A percentile compares a stretch with the other conserved stretches of the same genome.
These are phyloP conservation scores for Fusarium tuaranense DNA, from an alignment of 2,329 filamentous ascomycete species.

Conservation along the genomic window DNA sequence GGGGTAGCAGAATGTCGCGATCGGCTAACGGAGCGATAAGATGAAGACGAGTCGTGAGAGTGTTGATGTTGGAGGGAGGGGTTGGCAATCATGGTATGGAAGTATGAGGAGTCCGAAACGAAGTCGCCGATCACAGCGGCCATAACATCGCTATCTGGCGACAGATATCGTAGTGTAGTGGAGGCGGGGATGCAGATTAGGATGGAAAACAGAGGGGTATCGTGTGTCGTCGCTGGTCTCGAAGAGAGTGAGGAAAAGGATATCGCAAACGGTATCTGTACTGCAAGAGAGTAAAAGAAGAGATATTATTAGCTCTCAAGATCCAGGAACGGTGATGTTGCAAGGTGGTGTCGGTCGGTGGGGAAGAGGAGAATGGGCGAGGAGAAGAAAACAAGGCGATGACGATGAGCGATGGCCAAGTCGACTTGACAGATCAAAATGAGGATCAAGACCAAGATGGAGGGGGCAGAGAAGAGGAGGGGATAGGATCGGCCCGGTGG, in stretches of 20 bases:
- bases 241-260: conserved; percentile 23
- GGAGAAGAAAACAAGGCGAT: conserved; percentile 34
- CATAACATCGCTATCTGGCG: conserved; percentile 61
- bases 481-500: conserved; percentile 41
- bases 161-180: conserved; percentile 18
- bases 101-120: conserved; percentile 77
- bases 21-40: conserved; percentile 46
- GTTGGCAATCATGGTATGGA: conserved; percentile 75
- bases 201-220: conserved; percentile 35
- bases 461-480: conserved; percentile 38
- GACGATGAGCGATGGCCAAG: conserved; percentile 40
- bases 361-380: conserved; percentile 15
- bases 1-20: conserved; percentile 47
- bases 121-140: conserved; percentile 77
- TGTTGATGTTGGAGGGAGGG: conserved; percentile 60
- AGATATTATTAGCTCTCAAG: conserved; percentile 40
- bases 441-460: conserved; percentile 40
- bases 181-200: conserved; percentile 20
- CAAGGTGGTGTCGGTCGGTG: conserved; percentile 22
- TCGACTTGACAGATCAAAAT: conserved; percentile 38
- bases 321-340: conserved; percentile 26
- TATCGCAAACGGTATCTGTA: conserved; percentile 35
- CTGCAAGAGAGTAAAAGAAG: conserved; percentile 35
- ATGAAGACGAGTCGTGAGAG: conserved; percentile 54
- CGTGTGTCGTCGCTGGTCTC: conserved; percentile 35